Percentiles rank a stretch among this genome's conserved stretches.
These are phyloP conservation scores for Diaporthe sp. DNA, from an alignment of 2,329 filamentous ascomycete species.

Conservation along the genomic window DNA sequence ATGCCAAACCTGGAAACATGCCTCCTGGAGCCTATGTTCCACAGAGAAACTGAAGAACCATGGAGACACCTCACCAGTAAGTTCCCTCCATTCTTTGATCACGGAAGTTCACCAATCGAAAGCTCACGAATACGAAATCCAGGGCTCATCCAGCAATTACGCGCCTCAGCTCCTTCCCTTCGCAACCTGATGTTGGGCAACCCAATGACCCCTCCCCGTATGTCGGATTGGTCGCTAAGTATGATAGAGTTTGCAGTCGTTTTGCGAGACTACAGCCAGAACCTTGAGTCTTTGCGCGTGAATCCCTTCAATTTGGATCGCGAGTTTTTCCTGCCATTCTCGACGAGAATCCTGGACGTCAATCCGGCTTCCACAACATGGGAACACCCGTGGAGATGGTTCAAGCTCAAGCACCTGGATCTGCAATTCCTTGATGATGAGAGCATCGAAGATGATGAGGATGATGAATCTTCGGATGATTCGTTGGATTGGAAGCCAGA, in stretches of 20 bases:
- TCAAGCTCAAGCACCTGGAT: not conserved
- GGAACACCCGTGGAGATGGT: not conserved
- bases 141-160: not conserved
- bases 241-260: not conserved
- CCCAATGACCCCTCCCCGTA: too few species aligned
- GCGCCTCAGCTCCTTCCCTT: not conserved
- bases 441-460: too few species aligned
- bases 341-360: not conserved
- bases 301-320: not conserved
- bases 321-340: not conserved
- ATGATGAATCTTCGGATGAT: not conserved
- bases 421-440: not conserved
- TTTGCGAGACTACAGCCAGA: not conserved
- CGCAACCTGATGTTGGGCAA: not conserved
- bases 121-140: too few species aligned
- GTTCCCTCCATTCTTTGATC: not conserved
- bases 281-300: not conserved
- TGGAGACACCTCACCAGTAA: not conserved
- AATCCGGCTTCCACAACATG: not conserved
- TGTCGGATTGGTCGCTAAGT: too few species aligned
- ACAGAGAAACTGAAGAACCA: fast-evolving
- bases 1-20: not conserved
- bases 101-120: too few species aligned
- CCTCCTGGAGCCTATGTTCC: not conserved
- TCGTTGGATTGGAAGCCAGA: too few species aligned